Base-by-base conservation (phyloP, 768 basidiomycete species). In the Suillus weaverae region DNA sequence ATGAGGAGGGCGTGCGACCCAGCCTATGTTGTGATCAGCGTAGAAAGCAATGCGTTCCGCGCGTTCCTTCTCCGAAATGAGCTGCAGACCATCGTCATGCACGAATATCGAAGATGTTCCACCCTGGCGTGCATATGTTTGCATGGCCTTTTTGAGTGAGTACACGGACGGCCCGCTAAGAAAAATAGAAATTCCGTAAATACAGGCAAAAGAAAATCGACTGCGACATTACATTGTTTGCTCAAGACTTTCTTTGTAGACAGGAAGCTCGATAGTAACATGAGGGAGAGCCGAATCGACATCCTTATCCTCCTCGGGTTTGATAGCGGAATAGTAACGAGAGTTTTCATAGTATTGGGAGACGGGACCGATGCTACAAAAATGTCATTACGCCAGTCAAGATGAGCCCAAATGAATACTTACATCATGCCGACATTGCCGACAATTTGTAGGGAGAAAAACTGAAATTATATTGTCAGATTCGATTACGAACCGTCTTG, bases 341-440 rank as follows among this genome's bases (percentile, higher is more conserved):
- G 92, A 93, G 73, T 95, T 95, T 70, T 94, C 88, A 71, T 91
- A 87, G 74, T 86, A 92, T 68, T 95, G 94, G 7, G 92, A 86
- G 54, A 95, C 89, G 22, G 94, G 94, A 32, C 94, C 94, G 65
- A 94, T 68, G 10, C 89, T 90, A 66, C 9, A 43, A 11, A 66
- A 65, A 65, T 62, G 62, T 26, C 26, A 26, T 26, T 60, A 67
- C 32, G 22, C 35, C 30, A 16, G 57, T 30, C 26, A 33, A 57
- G 63, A 68, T 59, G 46, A 56, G 20, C 35, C 30, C 48, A 51
- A 50, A 59, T 44, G n/a, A 61, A 61, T 18, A 76, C 87, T 51
- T 71, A 91, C 90, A 87, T 79, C 79, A 87, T 90, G 14, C 84
- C 80, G 35, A 91, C 55, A 63, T 85, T 88, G n/a, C 82, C 77